Evolutionary conservation across 1,139 yeast genomes (phyloP).

Genomic region (Nakaseomyces glabratus): DNA sequence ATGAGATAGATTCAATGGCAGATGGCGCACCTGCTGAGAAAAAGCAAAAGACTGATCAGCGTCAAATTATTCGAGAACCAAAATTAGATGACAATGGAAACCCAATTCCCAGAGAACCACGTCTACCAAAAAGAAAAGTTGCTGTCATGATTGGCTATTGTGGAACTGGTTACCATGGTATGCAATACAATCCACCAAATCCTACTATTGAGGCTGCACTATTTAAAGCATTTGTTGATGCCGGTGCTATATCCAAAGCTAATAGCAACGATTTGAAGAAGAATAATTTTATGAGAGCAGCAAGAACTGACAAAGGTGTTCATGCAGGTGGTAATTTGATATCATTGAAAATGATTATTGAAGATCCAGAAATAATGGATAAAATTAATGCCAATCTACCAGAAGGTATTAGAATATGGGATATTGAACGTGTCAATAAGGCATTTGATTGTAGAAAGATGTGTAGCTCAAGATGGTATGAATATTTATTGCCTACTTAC

Average conservation of each 20-base stretch:
- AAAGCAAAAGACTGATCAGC: constrained; percentile 13
- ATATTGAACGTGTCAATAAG: constrained; percentile 78
- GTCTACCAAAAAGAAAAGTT: constrained; percentile 51
- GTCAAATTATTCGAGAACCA: constrained; percentile 25
- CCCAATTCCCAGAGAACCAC: constrained; percentile 38
- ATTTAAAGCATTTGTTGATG: constrained; percentile 73
- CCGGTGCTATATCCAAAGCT: constrained; percentile 84
- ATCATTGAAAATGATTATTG: constrained; percentile 78
- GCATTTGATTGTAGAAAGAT: constrained; percentile 90
- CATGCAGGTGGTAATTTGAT: constrained; percentile 98
- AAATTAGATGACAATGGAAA: constrained; percentile 52
- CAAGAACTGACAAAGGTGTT: constrained; percentile 96
- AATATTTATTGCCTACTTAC: constrained; percentile 85
- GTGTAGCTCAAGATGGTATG: constrained; percentile 92
- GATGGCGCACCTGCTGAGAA: constrained; percentile 24
- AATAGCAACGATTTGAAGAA: constrained; percentile 85
- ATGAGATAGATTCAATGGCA: constrained; percentile 29
- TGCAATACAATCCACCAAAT: constrained; percentile 87
- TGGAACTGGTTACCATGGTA: constrained; percentile 96
- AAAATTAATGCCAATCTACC: constrained; percentile 73
- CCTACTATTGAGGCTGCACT: constrained; percentile 87
- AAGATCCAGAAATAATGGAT: constrained; percentile 66
- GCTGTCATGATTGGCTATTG: constrained; percentile 94
- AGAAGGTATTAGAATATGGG: constrained; percentile 86
- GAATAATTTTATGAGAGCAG: constrained; percentile 86